Evolutionary conservation across 345 rosid genomes (phyloP).

Genomic region (Eucalyptus tenuipes): DNA sequence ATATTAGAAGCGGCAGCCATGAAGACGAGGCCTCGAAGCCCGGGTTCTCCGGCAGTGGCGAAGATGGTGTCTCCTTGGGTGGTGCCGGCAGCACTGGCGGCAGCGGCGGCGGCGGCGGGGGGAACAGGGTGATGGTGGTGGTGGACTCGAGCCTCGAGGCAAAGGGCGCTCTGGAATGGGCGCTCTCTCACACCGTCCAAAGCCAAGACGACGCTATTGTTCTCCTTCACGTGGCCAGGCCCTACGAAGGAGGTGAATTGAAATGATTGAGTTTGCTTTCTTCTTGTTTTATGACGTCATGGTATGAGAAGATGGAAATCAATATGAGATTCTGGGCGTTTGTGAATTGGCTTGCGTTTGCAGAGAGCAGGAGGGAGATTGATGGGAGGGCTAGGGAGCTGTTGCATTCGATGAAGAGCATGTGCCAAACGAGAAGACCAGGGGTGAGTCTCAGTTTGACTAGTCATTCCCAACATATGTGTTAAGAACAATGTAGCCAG

Average conservation of each 20-base stretch:
- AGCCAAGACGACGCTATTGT: slow-evolving; percentile 35
- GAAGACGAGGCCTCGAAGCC: background rate
- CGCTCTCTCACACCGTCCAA: slow-evolving; percentile 60
- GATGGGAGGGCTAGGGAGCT: slow-evolving; percentile 32
- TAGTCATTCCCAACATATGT: background rate
- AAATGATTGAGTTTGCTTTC: background rate
- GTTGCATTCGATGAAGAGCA: slow-evolving; percentile 45
- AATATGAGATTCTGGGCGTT: background rate
- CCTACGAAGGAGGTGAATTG: slow-evolving; percentile 24
- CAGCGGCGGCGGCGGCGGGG: background rate
- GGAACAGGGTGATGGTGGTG: slow-evolving; percentile 82
- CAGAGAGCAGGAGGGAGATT: slow-evolving; percentile 17
- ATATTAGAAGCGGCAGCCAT: background rate
- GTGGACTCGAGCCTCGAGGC: slow-evolving; percentile 63
- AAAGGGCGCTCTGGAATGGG: slow-evolving; percentile 82
- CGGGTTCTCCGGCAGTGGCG: background rate
- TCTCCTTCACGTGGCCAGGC: slow-evolving; percentile 43
- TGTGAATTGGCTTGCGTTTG: slow-evolving; percentile 4
- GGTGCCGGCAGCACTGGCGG: background rate
- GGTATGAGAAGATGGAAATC: background rate
- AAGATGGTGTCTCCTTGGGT: background rate
- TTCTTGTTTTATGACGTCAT: background rate
- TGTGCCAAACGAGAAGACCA: slow-evolving; percentile 51
- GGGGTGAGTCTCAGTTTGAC: slow-evolving; percentile 35
- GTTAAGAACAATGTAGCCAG: background rate